Base-by-base conservation (phyloP, 1,284 basidiomycete species). In the Papiliotrema fonsecae region DNA sequence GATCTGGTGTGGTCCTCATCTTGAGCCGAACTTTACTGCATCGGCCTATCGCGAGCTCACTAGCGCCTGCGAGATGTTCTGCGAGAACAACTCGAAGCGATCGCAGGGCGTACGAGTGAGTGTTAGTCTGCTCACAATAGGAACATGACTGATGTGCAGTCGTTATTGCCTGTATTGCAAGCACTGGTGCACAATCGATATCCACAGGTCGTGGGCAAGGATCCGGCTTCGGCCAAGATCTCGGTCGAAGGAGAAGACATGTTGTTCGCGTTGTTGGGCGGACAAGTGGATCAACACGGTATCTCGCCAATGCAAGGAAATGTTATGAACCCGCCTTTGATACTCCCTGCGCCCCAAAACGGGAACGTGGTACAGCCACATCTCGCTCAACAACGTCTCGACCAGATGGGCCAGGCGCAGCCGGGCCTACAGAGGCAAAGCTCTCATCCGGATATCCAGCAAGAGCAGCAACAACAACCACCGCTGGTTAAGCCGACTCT, bases 241-340 rank as follows among this genome's bases (percentile, higher is more conserved):
- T 58, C 57, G 11, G 45, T 44, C 7, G 58, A 67, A 39, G 59
- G 58, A 13, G 67, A 69, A 47, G 65, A 71, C 49, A 70, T 70
- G 66, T 51, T 71, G 13, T 71, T 64, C 44, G 61, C 65, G 4
- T 53, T 71, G 2, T 55, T 71, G 10, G 69, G 69, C 13, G 69
- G 69, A 7, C 58, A 62, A 14, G 64, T 69, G n/a, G 61, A 63
- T 22, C 52, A 43, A 22, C 39, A 25, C 10, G 46, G 42, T 14
- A 21, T 40, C 6, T 42, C 44, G 5, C 45, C 45, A 9, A 32
- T 16, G 6, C 35, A 47, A 18, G 32, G 32, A 14, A 24, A 25
- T 13, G 31, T 47, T 22, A 45, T 45, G 32, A 49, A 43, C 28
- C 45, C 30, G 3, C 45, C 36, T 24, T 3, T 40, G 22, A 16